These are phyloP conservation scores for Saturnispora gosingensis DNA, from an alignment of 805 yeast species.

Conservation along the genomic window DNA sequence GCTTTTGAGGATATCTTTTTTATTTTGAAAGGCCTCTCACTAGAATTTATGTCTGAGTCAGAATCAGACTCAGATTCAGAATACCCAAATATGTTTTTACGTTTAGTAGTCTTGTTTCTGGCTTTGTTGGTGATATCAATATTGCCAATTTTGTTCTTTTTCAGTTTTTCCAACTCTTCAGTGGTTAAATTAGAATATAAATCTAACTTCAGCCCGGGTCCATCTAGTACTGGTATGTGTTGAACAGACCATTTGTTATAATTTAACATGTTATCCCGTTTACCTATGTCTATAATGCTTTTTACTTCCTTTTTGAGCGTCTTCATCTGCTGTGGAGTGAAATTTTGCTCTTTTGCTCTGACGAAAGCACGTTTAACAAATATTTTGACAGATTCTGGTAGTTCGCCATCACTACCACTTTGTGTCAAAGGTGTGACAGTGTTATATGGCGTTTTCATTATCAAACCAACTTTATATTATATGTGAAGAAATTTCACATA, in stretches of 20 bases:
- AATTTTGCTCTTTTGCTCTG: conserved; percentile 23
- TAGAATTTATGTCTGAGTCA: background rate
- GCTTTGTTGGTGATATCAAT: background rate
- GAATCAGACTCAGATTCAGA: conserved; percentile 12
- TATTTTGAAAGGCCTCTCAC: background rate
- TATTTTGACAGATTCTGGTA: conserved; percentile 1
- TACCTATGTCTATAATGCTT: conserved; percentile 39
- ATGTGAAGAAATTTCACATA: background rate
- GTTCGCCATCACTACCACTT: background rate
- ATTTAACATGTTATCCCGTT: conserved; percentile 34
- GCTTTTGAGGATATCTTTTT: background rate
- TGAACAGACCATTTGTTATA: conserved; percentile 46
- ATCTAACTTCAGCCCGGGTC: conserved; percentile 11
- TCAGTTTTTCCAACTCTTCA: background rate
- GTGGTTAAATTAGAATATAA: background rate
- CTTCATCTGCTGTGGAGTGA: conserved; percentile 29
- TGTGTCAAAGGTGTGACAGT: background rate
- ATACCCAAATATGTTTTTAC: conserved; percentile 15
- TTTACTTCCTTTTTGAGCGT: conserved; percentile 33
- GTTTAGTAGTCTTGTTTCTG: background rate
- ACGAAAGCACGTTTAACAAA: conserved; percentile 29
- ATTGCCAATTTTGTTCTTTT: background rate
- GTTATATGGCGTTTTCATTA: conserved; percentile 1
- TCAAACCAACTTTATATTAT: background rate
- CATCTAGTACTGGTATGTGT: conserved; percentile 35